A percentile compares a stretch with the other conserved stretches of the same genome.
phyloP scores from a whole-genome alignment of 805 yeast genomes.

The Dipodascopsis uninucleata region DNA sequence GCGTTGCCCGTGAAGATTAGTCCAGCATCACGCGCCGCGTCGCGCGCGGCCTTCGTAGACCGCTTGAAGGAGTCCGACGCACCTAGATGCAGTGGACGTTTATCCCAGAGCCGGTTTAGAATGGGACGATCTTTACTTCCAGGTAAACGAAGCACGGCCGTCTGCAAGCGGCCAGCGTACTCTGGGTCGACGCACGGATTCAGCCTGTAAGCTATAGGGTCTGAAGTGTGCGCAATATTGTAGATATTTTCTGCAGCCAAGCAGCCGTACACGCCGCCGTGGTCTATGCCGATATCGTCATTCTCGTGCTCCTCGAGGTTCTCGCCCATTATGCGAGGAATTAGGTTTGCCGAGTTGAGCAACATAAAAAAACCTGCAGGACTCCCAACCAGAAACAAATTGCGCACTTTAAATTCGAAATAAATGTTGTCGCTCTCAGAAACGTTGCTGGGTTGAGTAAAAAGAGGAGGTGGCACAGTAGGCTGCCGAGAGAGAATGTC shows the following conservation, averaged over 20 bases:
- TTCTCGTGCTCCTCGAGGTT: constrained; percentile 29
- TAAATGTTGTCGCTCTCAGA: constrained; percentile 38
- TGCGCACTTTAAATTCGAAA: constrained; percentile 67
- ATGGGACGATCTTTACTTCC: too few species aligned
- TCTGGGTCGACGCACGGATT: constrained; percentile 68
- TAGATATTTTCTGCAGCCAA: constrained; percentile 70
- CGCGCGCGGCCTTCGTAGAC: neutral
- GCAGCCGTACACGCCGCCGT: constrained; percentile 43
- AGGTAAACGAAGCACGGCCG: constrained; percentile 32
- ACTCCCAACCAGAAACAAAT: constrained; percentile 77
- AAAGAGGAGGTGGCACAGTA: constrained; percentile 28
- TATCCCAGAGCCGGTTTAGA: too few species aligned
- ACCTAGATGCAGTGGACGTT: constrained; percentile 2
- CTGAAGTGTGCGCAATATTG: constrained; percentile 84
- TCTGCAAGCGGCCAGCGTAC: constrained; percentile 31
- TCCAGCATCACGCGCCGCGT: constrained; percentile 6
- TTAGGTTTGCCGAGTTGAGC: constrained; percentile 31
- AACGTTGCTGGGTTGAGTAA: constrained; percentile 9
- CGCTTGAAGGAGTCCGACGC: too few species aligned
- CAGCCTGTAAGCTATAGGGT: constrained; percentile 83
- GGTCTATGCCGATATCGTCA: constrained; percentile 55
- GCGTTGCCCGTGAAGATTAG: constrained; percentile 2
- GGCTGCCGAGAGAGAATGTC: constrained; percentile 58
- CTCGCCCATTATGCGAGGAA: constrained; percentile 31
- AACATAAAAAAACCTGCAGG: constrained; percentile 74